Conservation (phyloP, 805 yeast species). For the Yamadazyma paraphyllophila region DNA sequence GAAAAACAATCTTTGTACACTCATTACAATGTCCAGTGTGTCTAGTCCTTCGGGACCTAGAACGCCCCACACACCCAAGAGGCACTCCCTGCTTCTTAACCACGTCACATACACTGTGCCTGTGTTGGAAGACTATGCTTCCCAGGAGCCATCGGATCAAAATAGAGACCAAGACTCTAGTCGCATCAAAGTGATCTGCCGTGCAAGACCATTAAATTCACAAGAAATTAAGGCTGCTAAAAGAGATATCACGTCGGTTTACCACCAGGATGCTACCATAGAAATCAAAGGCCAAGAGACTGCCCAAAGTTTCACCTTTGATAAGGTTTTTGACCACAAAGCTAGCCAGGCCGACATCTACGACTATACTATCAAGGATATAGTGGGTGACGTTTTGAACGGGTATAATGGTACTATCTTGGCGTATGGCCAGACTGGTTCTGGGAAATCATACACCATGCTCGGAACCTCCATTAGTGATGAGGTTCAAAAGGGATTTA, state of each 20-base stretch:
- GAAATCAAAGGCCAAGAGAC: slow-evolving; percentile 26
- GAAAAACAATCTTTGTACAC: slow-evolving; percentile 3
- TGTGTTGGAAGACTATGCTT: no score
- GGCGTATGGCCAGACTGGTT: slow-evolving; percentile 78
- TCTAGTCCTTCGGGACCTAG: slow-evolving; percentile 7
- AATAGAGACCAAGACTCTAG: slow-evolving; percentile 9
- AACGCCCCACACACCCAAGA: slow-evolving; percentile 2
- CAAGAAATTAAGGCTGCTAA: neutral
- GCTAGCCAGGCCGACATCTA: slow-evolving; percentile 59
- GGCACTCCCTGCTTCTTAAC: neutral
- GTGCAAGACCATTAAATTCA: slow-evolving; percentile 46
- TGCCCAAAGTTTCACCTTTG: slow-evolving; percentile 53
- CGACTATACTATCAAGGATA: slow-evolving; percentile 54
- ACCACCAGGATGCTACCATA: slow-evolving; percentile 21
- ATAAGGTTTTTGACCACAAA: slow-evolving; percentile 54
- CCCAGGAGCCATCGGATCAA: neutral
- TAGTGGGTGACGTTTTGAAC: slow-evolving; percentile 64
- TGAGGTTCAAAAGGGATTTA: slow-evolving; percentile 53
- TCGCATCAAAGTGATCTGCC: slow-evolving; percentile 65
- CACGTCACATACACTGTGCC: neutral
- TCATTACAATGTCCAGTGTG: slow-evolving; percentile 1
- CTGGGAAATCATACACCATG: slow-evolving; percentile 78
- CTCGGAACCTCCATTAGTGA: slow-evolving; percentile 50
- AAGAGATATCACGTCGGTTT: slow-evolving; percentile 17
- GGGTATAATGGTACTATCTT: slow-evolving; percentile 80